These are phyloP conservation scores for Candida nitratophila DNA, from an alignment of 805 yeast species.

Conservation along the genomic window DNA sequence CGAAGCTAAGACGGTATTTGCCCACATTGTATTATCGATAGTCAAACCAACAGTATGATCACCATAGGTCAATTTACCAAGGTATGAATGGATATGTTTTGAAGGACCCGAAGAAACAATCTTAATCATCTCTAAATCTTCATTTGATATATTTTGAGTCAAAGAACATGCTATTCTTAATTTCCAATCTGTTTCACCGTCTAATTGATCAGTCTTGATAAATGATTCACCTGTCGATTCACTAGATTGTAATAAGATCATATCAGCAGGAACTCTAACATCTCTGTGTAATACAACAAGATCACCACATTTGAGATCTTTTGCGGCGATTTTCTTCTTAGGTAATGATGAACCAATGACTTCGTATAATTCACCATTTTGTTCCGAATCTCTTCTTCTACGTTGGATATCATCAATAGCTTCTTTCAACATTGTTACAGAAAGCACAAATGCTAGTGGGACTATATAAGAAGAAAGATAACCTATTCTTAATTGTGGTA, in stretches of 20 bases:
- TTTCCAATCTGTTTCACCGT: slow-evolving; percentile 99
- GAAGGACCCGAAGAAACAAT: slow-evolving; percentile 78
- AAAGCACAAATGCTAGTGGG: slow-evolving; percentile 86
- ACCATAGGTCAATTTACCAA: slow-evolving; percentile 63
- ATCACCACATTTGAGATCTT: slow-evolving; percentile 79
- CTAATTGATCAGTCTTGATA: slow-evolving; percentile 94
- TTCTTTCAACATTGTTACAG: slow-evolving; percentile 92
- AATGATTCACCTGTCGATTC: slow-evolving; percentile 83
- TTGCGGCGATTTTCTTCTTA: slow-evolving; percentile 38
- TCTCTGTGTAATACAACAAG: slow-evolving; percentile 73
- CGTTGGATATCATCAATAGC: slow-evolving; percentile 92
- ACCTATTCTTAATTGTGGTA: slow-evolving; percentile 88
- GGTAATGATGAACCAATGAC: slow-evolving; percentile 39
- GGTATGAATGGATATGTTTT: slow-evolving; percentile 73
- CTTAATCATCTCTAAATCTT: slow-evolving; percentile 44
- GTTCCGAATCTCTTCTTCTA: slow-evolving; percentile 82
- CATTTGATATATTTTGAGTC: slow-evolving; percentile 57
- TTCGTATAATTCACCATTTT: slow-evolving; percentile 77
- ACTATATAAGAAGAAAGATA: slow-evolving; percentile 88
- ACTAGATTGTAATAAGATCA: slow-evolving; percentile 75
- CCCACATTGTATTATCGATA: slow-evolving; percentile 95
- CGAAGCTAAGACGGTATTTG: slow-evolving; percentile 93
- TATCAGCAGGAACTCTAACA: slow-evolving; percentile 88
- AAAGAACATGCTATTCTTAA: slow-evolving; percentile 68
- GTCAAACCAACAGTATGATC: slow-evolving; percentile 57